phyloP scores from a whole-genome alignment of 2,329 filamentous ascomycete genomes.

The Ophiostoma piceae region DNA sequence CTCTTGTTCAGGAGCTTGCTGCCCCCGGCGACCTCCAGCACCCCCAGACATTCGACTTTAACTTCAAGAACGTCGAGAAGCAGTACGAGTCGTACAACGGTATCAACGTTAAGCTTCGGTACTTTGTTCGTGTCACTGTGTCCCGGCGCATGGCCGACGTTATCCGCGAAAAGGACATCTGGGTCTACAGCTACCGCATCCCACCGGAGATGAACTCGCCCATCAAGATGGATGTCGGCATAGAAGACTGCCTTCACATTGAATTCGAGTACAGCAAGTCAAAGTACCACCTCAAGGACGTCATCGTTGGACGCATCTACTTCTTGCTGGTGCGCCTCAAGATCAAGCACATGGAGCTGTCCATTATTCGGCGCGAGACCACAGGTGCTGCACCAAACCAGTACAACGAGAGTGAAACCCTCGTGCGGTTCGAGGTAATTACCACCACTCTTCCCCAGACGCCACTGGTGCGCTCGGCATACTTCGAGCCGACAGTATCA shows the following conservation, averaged over 20 bases:
- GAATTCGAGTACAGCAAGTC: constrained; percentile 99
- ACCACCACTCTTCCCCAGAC: neutral
- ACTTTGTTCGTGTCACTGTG: constrained; percentile 96
- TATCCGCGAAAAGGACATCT: constrained; percentile 97
- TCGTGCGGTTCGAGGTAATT: constrained; percentile 85
- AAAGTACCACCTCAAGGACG: constrained; percentile 98
- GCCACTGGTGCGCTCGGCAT: neutral
- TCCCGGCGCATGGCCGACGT: constrained; percentile 96
- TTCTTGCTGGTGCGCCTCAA: constrained; percentile 94
- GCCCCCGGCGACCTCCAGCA: constrained; percentile 97
- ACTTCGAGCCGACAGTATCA: neutral
- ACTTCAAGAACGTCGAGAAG: constrained; percentile 99
- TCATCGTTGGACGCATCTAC: constrained; percentile 97
- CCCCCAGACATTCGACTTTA: constrained; percentile 97
- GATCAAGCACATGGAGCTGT: constrained; percentile 99
- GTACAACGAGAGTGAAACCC: constrained; percentile 98
- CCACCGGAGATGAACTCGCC: constrained; percentile 96
- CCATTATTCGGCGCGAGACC: constrained; percentile 93
- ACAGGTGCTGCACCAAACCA: constrained; percentile 96
- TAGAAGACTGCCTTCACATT: constrained; percentile 98
- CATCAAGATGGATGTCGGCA: constrained; percentile 99
- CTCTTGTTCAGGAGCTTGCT: constrained; percentile 91
- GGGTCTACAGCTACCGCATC: constrained; percentile 98
- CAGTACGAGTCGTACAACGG: constrained; percentile 99
- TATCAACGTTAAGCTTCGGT: constrained; percentile 98